A percentile compares a stretch with the other conserved stretches of the same genome.
Evolutionary conservation across 1,284 basidiomycete species (phyloP).

Genomic region (Laetiporus sulphureus): DNA sequence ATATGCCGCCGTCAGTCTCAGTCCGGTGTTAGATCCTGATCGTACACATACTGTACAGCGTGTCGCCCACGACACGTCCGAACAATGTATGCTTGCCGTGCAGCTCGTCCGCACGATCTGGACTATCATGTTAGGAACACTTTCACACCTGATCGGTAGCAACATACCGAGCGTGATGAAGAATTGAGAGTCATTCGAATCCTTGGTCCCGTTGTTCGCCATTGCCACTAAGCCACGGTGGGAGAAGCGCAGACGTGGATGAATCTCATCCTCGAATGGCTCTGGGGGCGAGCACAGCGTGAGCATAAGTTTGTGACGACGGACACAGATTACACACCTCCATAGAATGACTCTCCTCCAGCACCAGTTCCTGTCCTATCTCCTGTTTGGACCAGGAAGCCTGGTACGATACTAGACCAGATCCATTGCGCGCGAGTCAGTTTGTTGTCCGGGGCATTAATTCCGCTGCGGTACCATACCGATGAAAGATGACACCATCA

Average conservation of each 20-base stretch:
- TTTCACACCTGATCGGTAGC: neutral
- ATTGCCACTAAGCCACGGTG: slow-evolving; percentile 90
- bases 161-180: slow-evolving; percentile 79
- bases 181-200: slow-evolving; percentile 87
- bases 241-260: slow-evolving; percentile 78
- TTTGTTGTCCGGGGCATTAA: neutral
- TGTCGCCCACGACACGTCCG: slow-evolving; percentile 76
- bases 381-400: slow-evolving; percentile 93
- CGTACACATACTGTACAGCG: slow-evolving; percentile 71
- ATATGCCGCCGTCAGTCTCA: neutral
- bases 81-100: slow-evolving; percentile 88
- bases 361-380: slow-evolving; percentile 88
- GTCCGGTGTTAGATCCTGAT: neutral
- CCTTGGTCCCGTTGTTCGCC: slow-evolving; percentile 85
- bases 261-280: slow-evolving; percentile 91
- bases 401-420: slow-evolving; percentile 61
- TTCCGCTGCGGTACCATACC: slow-evolving; percentile 45
- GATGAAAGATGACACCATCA: slow-evolving; percentile 90
- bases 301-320: neutral
- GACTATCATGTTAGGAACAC: neutral
- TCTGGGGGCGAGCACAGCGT: slow-evolving; percentile 52
- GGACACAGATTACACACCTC: slow-evolving; percentile 41
- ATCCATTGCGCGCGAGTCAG: neutral
- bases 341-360: slow-evolving; percentile 90
- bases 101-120: slow-evolving; percentile 83